A percentile compares a stretch with the other conserved stretches of the same genome.
phyloP scores from a whole-genome alignment of 345 rosid species.

The Nasturtium officinale region DNA sequence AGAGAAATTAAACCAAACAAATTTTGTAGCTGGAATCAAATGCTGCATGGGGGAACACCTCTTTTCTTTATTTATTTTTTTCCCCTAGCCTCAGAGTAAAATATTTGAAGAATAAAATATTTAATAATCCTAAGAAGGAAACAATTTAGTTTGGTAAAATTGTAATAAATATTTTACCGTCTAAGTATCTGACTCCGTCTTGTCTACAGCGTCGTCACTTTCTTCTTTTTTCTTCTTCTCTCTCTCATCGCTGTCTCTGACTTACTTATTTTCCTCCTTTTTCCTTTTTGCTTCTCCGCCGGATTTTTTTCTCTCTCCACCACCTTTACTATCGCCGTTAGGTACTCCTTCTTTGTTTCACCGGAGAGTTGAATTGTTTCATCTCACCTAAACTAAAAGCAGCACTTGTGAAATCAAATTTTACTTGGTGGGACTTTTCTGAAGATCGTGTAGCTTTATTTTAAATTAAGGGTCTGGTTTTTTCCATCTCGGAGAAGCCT shows the following conservation, averaged over 20 bases:
- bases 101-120: background rate
- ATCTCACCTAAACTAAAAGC: background rate
- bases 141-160: background rate
- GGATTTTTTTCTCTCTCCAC: slow-evolving; percentile 31
- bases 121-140: slow-evolving; percentile 18
- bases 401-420: slow-evolving; percentile 6
- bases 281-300: slow-evolving; percentile 36
- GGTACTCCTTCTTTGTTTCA: background rate
- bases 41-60: slow-evolving; percentile 40
- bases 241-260: slow-evolving; percentile 44
- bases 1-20: background rate
- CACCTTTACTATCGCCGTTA: slow-evolving; percentile 9
- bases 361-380: background rate
- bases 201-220: slow-evolving; percentile 22
- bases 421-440: background rate
- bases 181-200: background rate
- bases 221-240: slow-evolving; percentile 11
- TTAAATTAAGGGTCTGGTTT: background rate
- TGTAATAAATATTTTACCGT: slow-evolving; percentile 13
- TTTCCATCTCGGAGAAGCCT: slow-evolving; percentile 20
- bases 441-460: slow-evolving; percentile 21
- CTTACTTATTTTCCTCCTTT: slow-evolving; percentile 38
- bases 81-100: background rate
- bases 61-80: background rate
- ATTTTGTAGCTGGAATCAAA: background rate